phyloP scores from a whole-genome alignment of 345 rosid species.

The Diplotaxis tenuifolia region DNA sequence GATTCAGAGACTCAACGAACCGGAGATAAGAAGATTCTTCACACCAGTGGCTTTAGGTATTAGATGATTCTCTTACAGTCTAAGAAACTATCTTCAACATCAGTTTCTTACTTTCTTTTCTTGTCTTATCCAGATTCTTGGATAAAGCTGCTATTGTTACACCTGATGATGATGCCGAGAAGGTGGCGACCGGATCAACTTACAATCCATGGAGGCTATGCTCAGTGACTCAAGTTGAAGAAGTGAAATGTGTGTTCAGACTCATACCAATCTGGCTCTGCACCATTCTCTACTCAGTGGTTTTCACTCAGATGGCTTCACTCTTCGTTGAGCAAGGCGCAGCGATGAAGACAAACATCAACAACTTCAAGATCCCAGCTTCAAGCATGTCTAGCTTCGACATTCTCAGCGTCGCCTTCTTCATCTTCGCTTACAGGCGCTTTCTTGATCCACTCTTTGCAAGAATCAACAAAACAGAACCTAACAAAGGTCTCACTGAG shows the following conservation, averaged over 20 bases:
- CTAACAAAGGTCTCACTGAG: constrained; percentile 68
- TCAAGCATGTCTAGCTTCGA: constrained; percentile 98
- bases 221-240: constrained; percentile 89
- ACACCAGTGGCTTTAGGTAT: constrained; percentile 77
- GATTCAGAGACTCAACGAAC: constrained; percentile 37
- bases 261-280: constrained; percentile 96
- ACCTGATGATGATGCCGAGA: constrained; percentile 46
- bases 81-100: constrained; percentile 1
- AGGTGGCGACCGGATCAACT: constrained; percentile 27
- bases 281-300: constrained; percentile 90
- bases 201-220: constrained; percentile 72
- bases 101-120: not conserved
- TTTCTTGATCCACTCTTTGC: constrained; percentile 66
- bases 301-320: constrained; percentile 98
- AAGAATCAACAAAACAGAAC: constrained; percentile 41
- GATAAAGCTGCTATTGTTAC: constrained; percentile 80
- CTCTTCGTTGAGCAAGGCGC: constrained; percentile 98
- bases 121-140: constrained; percentile 55
- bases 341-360: constrained; percentile 63
- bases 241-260: constrained; percentile 87
- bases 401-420: constrained; percentile 77
- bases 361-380: constrained; percentile 65
- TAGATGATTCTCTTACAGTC: not conserved
- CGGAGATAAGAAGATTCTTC: constrained; percentile 65
- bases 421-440: constrained; percentile 71